These are phyloP conservation scores for Triticum timopheevii DNA, from an alignment of 176 grass and related monocot genomes.

Conservation along the genomic window DNA sequence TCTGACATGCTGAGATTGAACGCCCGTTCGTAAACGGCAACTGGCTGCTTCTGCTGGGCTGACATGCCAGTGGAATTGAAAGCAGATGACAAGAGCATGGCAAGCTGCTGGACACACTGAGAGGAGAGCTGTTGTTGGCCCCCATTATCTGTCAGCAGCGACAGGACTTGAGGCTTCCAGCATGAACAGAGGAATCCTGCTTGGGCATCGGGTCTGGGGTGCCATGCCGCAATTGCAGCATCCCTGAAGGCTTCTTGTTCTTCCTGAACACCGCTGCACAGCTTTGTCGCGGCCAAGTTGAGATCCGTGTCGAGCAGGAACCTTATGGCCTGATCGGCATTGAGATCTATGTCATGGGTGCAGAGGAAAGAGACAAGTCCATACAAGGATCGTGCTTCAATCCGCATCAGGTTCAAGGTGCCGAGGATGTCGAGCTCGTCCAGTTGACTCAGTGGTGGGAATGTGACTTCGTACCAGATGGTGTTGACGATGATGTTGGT, in stretches of 20 bases:
- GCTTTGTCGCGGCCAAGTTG: background rate
- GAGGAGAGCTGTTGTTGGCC: background rate
- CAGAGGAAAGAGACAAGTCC: background rate
- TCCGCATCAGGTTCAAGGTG: background rate
- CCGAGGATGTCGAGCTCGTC: background rate
- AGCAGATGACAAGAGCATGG: background rate
- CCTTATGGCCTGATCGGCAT: background rate
- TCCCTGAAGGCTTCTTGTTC: background rate
- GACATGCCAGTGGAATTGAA: background rate
- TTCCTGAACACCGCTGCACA: background rate
- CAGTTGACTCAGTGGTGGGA: background rate
- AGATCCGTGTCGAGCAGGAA: background rate
- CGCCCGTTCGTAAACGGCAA: background rate
- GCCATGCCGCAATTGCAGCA: background rate
- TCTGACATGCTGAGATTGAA: background rate
- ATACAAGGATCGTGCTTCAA: background rate
- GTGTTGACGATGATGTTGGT: constrained; percentile 4
- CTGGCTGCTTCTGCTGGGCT: background rate
- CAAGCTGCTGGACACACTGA: background rate
- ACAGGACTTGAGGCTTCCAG: too few relatives aligned
- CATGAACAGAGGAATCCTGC: background rate
- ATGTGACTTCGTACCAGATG: background rate
- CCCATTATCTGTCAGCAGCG: background rate
- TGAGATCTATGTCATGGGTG: background rate
- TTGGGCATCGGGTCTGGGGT: background rate